These are phyloP conservation scores for Cercospora zeina DNA, from an alignment of 2,329 filamentous ascomycete genomes.

Conservation along the genomic window DNA sequence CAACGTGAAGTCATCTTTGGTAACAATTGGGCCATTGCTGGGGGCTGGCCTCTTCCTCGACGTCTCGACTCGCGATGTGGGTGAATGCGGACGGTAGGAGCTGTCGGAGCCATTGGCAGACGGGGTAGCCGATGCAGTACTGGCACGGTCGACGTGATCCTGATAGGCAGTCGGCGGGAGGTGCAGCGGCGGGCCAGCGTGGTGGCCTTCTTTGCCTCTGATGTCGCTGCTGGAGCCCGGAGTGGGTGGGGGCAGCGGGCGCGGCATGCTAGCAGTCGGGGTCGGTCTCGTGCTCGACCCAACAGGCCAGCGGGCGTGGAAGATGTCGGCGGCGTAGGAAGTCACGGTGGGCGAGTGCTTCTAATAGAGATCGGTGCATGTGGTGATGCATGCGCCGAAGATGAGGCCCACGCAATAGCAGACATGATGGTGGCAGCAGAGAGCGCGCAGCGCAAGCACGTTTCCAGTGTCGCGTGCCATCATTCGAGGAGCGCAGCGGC, in stretches of 20 bases:
- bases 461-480: conserved; percentile 26
- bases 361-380: conserved; percentile 9
- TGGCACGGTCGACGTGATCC: conserved; percentile 46
- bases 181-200: conserved; percentile 68
- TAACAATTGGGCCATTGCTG: conserved; percentile 31
- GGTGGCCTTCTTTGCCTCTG: conserved; percentile 64
- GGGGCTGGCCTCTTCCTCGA: conserved; percentile 38
- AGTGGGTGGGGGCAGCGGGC: conserved; percentile 67
- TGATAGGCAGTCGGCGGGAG: conserved; percentile 73
- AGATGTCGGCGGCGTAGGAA: conserved; percentile 35
- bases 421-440: conserved; percentile 16
- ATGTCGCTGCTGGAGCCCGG: conserved; percentile 80
- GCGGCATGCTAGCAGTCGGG: conserved; percentile 58
- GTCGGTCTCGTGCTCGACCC: not conserved
- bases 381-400: conserved; percentile 16
- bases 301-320: conserved; percentile 36
- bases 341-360: conserved; percentile 32
- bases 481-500: conserved; percentile 17
- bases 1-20: conserved; percentile 70
- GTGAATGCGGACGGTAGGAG: conserved; percentile 48
- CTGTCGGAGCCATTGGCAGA: conserved; percentile 50
- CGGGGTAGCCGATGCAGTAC: conserved; percentile 51
- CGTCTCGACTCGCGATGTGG: conserved; percentile 45
- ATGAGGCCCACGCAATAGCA: conserved; percentile 12
- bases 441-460: conserved; percentile 19